Evolutionary conservation across 2,329 filamentous ascomycete species (phyloP), one percentile per base, ranked within the genome.

Genomic region (Fonsecaea erecta): DNA sequence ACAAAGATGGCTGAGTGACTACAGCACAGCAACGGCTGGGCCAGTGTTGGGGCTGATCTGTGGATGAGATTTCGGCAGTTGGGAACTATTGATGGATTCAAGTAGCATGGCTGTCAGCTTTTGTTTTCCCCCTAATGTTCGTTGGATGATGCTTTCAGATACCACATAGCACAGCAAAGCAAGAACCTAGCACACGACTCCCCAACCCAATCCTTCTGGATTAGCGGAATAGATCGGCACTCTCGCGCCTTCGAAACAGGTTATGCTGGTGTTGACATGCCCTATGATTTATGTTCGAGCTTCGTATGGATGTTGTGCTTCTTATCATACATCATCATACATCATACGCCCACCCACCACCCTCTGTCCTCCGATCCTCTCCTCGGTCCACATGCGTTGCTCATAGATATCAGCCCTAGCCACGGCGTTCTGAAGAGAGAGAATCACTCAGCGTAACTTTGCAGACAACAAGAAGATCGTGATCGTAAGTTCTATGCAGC

Each of bases 101-200:
- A 26, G 26, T 56, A 12, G 26, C 18, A 56, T 56, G 32, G 24
- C 35, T 48, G 30, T 32, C 43, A 24, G 18, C 43, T 48, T 24
- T 57, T 57, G 34, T 57, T 57, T 57, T 24, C 21, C 43, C 43
- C 43, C 7, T 48, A 48, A 48, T 48, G 43, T 48, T 48, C 43
- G 18, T 48, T 48, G 43, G 43, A 48, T 43, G 40, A 43, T 24
- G 43, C 43, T 21, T 48, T 48, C 43, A 48, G 43, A 48, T 48
- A 48, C 43, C 43, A 48, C 18, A 12, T 48, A 48, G 43, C 43
- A 48, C 43, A 48, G 43, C 43, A 48, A 48, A 48, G 43, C 43
- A 48, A 48, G 43, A 8, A 48, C 43, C 43, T 48, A 8, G 43
- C 43, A 48, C 24, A 48, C 43, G 12, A 24, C 6, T 24, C 43